Base-by-base conservation (phyloP, 805 yeast genomes). In the Yueomyces sp. region DNA sequence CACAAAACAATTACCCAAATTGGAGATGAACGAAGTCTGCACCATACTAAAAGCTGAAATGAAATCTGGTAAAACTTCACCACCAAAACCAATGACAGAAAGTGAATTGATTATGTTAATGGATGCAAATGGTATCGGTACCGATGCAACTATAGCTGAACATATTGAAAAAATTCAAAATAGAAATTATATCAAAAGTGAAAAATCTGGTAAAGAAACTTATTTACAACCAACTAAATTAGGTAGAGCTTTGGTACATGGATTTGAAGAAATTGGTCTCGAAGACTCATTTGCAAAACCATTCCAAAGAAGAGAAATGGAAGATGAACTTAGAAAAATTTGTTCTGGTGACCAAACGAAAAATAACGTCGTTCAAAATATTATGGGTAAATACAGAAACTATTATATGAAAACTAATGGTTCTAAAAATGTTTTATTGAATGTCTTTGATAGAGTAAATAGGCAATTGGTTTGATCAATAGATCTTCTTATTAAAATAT, bases 91-190 rank as follows among this genome's bases (percentile, higher is more conserved):
- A 43, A 72, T 92, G 70, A 90, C 97, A 0, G 99, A 92, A 60
- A 72, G 95, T 0, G 98, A 90, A 56, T 69, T 92, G 27, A 86
- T 92, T 63, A 81, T 85, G 7, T 65, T 92, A 40, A 92, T 92
- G 99, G 97, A 94, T 65, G 84, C 79, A 8, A 92, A 92, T 60
- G 97, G 97, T 0, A 92, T 92, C 39, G 99, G 99, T 2, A 92
- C 99, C 0, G 99, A 92, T 66, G 99, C 99, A 1, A 92, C 99
- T 0, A 94, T 92, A 62, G 98, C 97, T 0, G 98, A 92, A 38
- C 99, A 92, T 62, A 92, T 92, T 36, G 87, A 83, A 45, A 88
- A 84, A 56, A 78, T 92, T 38, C 64, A 73, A 30, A 60, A 61
- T 8, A 64, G 98, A 43, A 76, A 77, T 26, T 94, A 88, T 54